These are phyloP conservation scores for Mucor irregularis DNA, from an alignment of 371 early-diverging fungal genomes.

Conservation along the genomic window DNA sequence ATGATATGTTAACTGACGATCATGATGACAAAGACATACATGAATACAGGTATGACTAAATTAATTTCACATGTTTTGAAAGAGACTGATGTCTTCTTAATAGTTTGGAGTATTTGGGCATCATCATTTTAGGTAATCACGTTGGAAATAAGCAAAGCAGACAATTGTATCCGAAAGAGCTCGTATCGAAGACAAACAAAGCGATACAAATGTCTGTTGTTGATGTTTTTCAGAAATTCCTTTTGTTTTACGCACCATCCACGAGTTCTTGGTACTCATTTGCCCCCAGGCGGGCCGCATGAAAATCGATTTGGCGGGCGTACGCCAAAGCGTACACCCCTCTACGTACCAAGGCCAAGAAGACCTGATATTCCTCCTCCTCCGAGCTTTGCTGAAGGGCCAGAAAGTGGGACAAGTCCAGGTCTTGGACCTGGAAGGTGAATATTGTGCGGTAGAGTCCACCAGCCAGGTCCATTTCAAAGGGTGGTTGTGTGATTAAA, in stretches of 20 bases:
- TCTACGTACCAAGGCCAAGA: too few relatives aligned
- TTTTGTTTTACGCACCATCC: background rate
- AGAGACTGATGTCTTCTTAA: constrained; percentile 6
- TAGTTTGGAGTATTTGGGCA: constrained; percentile 9
- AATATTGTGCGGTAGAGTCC: too few relatives aligned
- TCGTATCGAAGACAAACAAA: constrained; percentile 2
- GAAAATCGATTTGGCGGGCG: too few relatives aligned
- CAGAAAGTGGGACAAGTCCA: too few relatives aligned
- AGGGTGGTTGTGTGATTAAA: too few relatives aligned
- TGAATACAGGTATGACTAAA: constrained; percentile 5
- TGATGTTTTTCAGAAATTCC: constrained; percentile 6
- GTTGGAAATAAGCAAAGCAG: constrained; percentile 10
- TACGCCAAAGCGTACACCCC: too few relatives aligned
- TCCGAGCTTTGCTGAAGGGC: too few relatives aligned
- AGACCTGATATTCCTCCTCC: too few relatives aligned
- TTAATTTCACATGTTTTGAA: constrained; percentile 4
- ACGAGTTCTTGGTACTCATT: too few relatives aligned
- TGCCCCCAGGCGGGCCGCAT: too few relatives aligned
- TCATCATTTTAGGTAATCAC: constrained; percentile 6
- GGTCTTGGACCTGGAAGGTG: too few relatives aligned
- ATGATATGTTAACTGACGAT: constrained; percentile 1
- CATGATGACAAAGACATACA: background rate
- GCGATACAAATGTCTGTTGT: background rate
- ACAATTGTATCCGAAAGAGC: constrained; percentile 5
- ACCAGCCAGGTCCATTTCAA: too few relatives aligned